Base-by-base conservation (phyloP, 345 rosid species). In the Hibiscus mutabilis region DNA sequence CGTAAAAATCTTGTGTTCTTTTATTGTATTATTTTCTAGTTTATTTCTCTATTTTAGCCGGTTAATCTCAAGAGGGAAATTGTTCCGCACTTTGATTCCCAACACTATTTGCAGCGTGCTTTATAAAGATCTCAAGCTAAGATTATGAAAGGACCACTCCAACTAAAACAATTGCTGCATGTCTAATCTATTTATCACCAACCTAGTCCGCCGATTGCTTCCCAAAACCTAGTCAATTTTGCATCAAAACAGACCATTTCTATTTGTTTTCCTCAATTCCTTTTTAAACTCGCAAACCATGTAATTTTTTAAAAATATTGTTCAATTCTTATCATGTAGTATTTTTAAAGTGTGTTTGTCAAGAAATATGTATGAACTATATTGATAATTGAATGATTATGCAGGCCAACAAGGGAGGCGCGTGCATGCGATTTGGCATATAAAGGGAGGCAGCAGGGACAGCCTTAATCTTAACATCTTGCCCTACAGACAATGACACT, bases 331-430 rank as follows among this genome's bases (percentile, higher is more conserved):
- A 27, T 27, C 31, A 27, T 27, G 31, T 27, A 27, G 31, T 27
- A 27, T 27, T 27, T 27, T 27, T 37, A 4, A n/a, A 52, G 57
- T 6, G 59, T 55, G 59, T 55, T 19, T 18, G 13, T 55, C 8
- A 19, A 19, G 13, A 21, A 55, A 19, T 21, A 19, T 21, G 59
- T 55, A 7, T 21, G 59, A 55, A 19, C 21, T 21, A 55, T 55
- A 4, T 21, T 55, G 13, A 21, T 8, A 55, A 55, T 18, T 15
- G 25, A 35, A 35, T 35, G 14, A 62, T 63, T 63, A 37, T 63
- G 67, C 67, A 63, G 9, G 67, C 67, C 67, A 63, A 37, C 10
- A 63, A 63, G 49, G 7, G 19, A 5, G 27, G 67, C 51, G 51
- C 27, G n/a, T 63, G 51, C 51, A 6, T 5, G 27, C 11, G 44